phyloP scores from a whole-genome alignment of 371 early-diverging fungal species.

The Syncephalastrum sp. region DNA sequence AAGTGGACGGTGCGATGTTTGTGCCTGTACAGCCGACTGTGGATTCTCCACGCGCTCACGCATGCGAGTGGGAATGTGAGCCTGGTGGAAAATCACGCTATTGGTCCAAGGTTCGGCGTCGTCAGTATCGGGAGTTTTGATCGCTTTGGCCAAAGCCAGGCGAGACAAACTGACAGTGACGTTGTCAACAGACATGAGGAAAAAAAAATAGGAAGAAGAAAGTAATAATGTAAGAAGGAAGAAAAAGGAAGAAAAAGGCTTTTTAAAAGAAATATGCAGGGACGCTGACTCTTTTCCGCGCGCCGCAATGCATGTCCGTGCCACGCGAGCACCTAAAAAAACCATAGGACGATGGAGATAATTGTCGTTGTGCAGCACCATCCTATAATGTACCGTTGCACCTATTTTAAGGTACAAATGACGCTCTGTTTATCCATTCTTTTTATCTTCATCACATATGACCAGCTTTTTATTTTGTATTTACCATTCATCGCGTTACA shows the following conservation, averaged over 20 bases:
- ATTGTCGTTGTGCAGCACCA: no score
- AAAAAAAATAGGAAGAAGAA: conserved; percentile 12
- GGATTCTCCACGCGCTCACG: conserved; percentile 26
- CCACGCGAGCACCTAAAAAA: background rate
- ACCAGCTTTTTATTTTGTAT: no score
- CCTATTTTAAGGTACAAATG: no score
- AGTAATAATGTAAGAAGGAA: conserved; percentile 8
- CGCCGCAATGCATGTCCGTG: no score
- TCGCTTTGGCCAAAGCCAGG: conserved; percentile 48
- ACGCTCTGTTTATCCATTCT: no score
- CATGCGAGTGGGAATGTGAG: conserved; percentile 41
- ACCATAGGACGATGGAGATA: background rate
- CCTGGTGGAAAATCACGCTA: conserved; percentile 49
- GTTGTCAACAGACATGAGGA: conserved; percentile 33
- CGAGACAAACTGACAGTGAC: conserved; percentile 46
- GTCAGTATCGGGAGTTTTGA: conserved; percentile 46
- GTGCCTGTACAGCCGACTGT: conserved; percentile 8
- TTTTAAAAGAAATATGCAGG: conserved; percentile 2
- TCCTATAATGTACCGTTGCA: no score
- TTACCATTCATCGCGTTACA: no score
- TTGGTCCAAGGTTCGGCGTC: conserved; percentile 43
- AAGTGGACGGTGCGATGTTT: conserved; percentile 1
- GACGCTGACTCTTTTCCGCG: background rate
- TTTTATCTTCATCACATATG: no score
- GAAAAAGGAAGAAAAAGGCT: conserved; percentile 4